Percentiles rank a stretch among this genome's conserved stretches.
Evolutionary conservation across 345 rosid species (phyloP).

Genomic region (Punica granatum): DNA sequence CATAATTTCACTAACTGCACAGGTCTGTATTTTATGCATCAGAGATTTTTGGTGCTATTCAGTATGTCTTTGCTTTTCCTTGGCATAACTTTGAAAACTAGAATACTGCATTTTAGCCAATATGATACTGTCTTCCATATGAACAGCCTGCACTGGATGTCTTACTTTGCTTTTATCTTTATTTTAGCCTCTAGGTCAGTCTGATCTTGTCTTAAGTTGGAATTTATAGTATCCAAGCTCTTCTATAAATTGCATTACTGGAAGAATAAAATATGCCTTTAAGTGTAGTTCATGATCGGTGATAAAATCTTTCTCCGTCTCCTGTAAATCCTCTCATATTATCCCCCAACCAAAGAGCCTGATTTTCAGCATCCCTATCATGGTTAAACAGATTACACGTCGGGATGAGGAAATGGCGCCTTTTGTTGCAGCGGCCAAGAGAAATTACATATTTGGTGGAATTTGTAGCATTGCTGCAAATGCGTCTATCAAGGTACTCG

Average conservation of each 20-base stretch:
- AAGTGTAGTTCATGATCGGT: background rate
- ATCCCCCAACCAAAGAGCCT: background rate
- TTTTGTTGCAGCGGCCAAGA: constrained; percentile 60
- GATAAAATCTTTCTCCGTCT: background rate
- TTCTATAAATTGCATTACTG: background rate
- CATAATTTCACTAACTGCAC: constrained; percentile 80
- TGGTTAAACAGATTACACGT: constrained; percentile 63
- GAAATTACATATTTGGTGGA: constrained; percentile 93
- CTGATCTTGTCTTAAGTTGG: background rate
- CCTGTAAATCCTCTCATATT: background rate
- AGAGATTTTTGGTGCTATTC: background rate
- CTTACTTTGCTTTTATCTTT: background rate
- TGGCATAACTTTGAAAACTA: background rate
- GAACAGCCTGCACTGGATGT: background rate
- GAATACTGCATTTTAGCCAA: background rate
- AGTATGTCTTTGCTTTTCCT: background rate
- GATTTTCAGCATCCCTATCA: background rate
- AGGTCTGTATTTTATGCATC: constrained; percentile 38
- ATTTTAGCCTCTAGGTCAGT: background rate
- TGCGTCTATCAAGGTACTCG: constrained; percentile 78
- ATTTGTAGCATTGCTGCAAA: constrained; percentile 78
- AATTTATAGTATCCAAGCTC: background rate
- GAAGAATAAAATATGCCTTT: background rate
- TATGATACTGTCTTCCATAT: background rate
- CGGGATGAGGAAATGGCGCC: constrained; percentile 96